Evolutionary conservation across 2,329 filamentous ascomycete species (phyloP).

Genomic region (Beauveria medogensis): DNA sequence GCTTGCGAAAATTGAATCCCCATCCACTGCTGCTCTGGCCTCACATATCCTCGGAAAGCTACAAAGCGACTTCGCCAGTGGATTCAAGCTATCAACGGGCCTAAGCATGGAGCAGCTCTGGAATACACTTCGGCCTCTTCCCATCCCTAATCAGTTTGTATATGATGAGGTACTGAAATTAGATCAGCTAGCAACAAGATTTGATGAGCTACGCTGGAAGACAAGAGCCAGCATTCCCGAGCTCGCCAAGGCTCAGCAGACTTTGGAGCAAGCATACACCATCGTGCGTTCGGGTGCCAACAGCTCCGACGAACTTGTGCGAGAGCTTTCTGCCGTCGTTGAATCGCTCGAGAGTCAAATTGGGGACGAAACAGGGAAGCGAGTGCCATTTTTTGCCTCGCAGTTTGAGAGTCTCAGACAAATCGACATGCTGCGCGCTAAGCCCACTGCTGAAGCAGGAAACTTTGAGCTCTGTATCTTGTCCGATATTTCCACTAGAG

Average conservation of each 20-base stretch:
- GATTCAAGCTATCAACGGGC: slow-evolving; percentile 66
- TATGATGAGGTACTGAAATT: slow-evolving; percentile 42
- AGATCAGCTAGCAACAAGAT: slow-evolving; percentile 48
- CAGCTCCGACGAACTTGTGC: slow-evolving; percentile 39
- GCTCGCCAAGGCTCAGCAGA: slow-evolving; percentile 44
- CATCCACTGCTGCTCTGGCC: slow-evolving; percentile 29
- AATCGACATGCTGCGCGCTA: slow-evolving; percentile 33
- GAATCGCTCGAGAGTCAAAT: slow-evolving; percentile 40
- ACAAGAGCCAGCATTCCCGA: slow-evolving; percentile 42
- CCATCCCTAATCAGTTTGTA: slow-evolving; percentile 38
- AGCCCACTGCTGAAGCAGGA: slow-evolving; percentile 6
- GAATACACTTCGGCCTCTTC: slow-evolving; percentile 59
- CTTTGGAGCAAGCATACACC: slow-evolving; percentile 47
- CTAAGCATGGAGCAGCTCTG: slow-evolving; percentile 75
- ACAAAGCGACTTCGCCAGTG: slow-evolving; percentile 53
- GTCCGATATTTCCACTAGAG: slow-evolving; percentile 32
- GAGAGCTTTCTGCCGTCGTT: slow-evolving; percentile 43
- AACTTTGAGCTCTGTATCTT: slow-evolving; percentile 39
- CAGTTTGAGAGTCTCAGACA: slow-evolving; percentile 53
- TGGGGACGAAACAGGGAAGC: slow-evolving; percentile 31
- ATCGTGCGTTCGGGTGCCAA: slow-evolving; percentile 38
- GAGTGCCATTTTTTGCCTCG: slow-evolving; percentile 41
- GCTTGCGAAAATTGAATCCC: slow-evolving; percentile 16
- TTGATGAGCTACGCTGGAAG: slow-evolving; percentile 55
- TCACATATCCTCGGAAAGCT: slow-evolving; percentile 33